Evolutionary conservation across 768 basidiomycete genomes (phyloP), one percentile per base, ranked within the genome.

Genomic region (Phylloporus sp.): DNA sequence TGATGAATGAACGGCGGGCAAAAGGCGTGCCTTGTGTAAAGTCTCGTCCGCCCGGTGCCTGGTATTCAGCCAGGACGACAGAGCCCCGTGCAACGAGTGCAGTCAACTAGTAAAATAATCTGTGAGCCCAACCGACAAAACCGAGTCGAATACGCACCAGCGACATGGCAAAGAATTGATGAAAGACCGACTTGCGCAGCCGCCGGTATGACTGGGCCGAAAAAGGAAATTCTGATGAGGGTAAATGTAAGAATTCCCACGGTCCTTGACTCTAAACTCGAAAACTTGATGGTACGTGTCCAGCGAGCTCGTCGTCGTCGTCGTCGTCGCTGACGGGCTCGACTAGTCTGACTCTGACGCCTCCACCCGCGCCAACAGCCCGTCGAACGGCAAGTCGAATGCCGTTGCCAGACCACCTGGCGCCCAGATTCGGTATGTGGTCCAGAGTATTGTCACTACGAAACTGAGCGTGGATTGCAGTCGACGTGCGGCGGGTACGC

Each of bases 311-410:
- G 21, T 14, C 13, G 22, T 26, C 10, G 2, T 35, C 10, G 2
- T 35, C 4, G 4, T 28, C n/a, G 5, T 36, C 17, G 9, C 26
- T 49, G 37, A 55, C 9, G 11, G 36, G 22, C 10, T 5, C n/a
- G n/a, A n/a, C n/a, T n/a, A 90, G 88, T 90, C 88, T 56, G 88
- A 90, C 72, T 89, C 88, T 60, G 88, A 90, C 63, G 74, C 77
- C 51, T 71, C 81, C 56, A 46, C 69, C 27, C 71, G 66, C 72
- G 24, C 60, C 15, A 71, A 56, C 56, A 71, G 57, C 68, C 70
- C 64, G 55, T 67, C 63, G 52, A 65, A 67, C 38, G 71, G 72
- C 52, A 65, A 66, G 58, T 50, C 73, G 37, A 70, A 71, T 34
- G 74, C 71, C 34, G 79, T 85, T 45, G 81, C 79, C 39, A 86